Conservation (phyloP, 2,329 filamentous ascomycete genomes). For the Juglanconis sp. region DNA sequence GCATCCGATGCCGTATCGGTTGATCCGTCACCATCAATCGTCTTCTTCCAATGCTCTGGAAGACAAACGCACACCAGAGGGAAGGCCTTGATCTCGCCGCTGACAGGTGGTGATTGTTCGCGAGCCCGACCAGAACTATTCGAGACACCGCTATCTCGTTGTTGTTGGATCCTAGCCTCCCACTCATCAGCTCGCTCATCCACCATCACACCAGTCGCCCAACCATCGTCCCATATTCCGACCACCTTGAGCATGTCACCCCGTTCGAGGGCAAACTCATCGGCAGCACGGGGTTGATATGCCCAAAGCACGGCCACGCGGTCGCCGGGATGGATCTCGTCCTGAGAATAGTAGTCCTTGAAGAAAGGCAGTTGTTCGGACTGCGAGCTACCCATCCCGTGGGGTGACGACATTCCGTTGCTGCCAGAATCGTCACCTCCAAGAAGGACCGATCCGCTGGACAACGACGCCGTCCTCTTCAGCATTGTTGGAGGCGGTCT, state of each 20-base stretch:
- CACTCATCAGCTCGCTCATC: constrained; percentile 85
- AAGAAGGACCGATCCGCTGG: constrained; percentile 76
- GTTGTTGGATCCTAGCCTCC: constrained; percentile 70
- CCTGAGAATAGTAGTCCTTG: constrained; percentile 97
- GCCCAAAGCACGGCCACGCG: constrained; percentile 92
- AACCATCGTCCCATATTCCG: constrained; percentile 98
- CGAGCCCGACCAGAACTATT: constrained; percentile 64
- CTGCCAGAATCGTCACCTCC: constrained; percentile 70
- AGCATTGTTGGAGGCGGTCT: constrained; percentile 56
- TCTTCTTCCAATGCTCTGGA: constrained; percentile 94
- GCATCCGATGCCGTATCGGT: constrained; percentile 58
- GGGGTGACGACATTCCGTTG: constrained; percentile 77
- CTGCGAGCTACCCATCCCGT: constrained; percentile 79
- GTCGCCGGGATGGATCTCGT: constrained; percentile 90
- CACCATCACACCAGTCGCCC: constrained; percentile 88
- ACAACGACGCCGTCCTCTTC: constrained; percentile 83
- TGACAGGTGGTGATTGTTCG: constrained; percentile 59
- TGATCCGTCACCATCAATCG: constrained; percentile 83
- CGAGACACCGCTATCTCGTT: constrained; percentile 91
- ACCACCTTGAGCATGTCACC: constrained; percentile 98
- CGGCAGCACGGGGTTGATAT: constrained; percentile 87
- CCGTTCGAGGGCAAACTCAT: constrained; percentile 89
- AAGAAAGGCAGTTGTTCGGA: constrained; percentile 95
- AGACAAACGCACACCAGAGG: constrained; percentile 94
- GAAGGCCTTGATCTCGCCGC: constrained; percentile 94